Evolutionary conservation across 176 grass and related monocot genomes (phyloP), one percentile per base, ranked within the genome.

Genomic region (maize (Zea mays)): DNA sequence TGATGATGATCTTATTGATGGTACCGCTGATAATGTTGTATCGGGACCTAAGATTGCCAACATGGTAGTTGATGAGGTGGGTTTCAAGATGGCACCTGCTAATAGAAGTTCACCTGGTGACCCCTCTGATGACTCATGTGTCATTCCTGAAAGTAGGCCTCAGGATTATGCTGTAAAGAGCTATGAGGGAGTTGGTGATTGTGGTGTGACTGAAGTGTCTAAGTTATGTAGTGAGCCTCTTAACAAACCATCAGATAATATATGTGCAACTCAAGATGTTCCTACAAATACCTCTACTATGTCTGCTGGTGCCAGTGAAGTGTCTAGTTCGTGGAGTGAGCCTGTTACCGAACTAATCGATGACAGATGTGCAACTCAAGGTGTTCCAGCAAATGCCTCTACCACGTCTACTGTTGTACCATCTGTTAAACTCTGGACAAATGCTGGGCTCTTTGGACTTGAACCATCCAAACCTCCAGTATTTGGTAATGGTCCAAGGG

Each of bases 401-500:
- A 38, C 65, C 78, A 72, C 72, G 72, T 86, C 80, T 72, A 44
- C 73, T 85, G 86, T 33, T 72, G 56, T 74, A 69, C 73, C 89
- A 47, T 81, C 96, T 67, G 71, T 91, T 85, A 94, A 87, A 74
- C 92, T 99, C 61, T 99, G 96, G 96, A 96, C 96, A 87, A 99
- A 99, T 87, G 96, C 92, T 71, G 88, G 92, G 19, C 92, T 99
- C 79, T 99, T 99, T 83, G 96, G 96, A 81, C 87, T 96, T 70
- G 90, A 96, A 74, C 96, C 96, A 62, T 96, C 92, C 42, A 99
- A 99, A 79, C 96, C 96, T 77, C 87, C 89, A 72, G 87, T 90
- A 69, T 89, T 93, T 84, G 73, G 82, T 57, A 83, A 85, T 90
- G 78, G 55, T 72, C 68, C 76, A 62, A 85, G 46, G 15, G 85